These are phyloP conservation scores for Agastache rugosa DNA, from an alignment of 257 asterid species.

Conservation along the genomic window DNA sequence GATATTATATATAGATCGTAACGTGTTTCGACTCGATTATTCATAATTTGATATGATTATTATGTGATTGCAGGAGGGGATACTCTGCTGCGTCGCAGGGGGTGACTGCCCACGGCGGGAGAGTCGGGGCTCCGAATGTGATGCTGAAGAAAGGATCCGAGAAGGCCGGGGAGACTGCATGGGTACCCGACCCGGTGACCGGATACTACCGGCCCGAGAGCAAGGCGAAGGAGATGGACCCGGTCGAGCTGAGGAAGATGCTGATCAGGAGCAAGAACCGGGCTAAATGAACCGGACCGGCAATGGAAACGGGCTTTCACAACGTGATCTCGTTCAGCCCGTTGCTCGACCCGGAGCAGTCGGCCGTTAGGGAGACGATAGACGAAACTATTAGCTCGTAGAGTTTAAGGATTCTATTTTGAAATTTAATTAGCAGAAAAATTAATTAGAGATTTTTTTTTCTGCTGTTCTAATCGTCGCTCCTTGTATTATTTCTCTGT, in stretches of 20 bases:
- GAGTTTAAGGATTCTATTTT: slow-evolving; percentile 3
- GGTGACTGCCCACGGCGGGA: slow-evolving; percentile 32
- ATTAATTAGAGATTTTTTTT: not conserved
- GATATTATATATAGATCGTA: no score
- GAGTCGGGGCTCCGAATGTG: slow-evolving; percentile 46
- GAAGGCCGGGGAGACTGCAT: slow-evolving; percentile 43
- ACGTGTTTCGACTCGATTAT: no score
- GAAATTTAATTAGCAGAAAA: not conserved
- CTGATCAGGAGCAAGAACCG: slow-evolving; percentile 44
- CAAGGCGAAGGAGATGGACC: slow-evolving; percentile 49
- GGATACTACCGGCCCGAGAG: slow-evolving; percentile 64
- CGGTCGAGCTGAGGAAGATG: slow-evolving; percentile 57
- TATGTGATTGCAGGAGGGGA: slow-evolving; percentile 47
- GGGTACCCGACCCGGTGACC: slow-evolving; percentile 76
- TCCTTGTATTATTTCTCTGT: not conserved
- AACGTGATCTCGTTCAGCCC: slow-evolving; percentile 6
- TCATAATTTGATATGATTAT: no score
- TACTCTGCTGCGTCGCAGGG: slow-evolving; percentile 51
- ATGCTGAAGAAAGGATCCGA: slow-evolving; percentile 53
- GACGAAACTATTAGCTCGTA: not conserved
- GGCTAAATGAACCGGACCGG: slow-evolving; percentile 20
- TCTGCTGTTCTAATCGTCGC: not conserved
- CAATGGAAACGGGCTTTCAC: slow-evolving; percentile 6
- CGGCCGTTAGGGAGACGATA: not conserved
- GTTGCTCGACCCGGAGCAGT: slow-evolving; percentile 13